Evolutionary conservation across 805 yeast species (phyloP).

Genomic region (Jamesozyma hellenica): DNA sequence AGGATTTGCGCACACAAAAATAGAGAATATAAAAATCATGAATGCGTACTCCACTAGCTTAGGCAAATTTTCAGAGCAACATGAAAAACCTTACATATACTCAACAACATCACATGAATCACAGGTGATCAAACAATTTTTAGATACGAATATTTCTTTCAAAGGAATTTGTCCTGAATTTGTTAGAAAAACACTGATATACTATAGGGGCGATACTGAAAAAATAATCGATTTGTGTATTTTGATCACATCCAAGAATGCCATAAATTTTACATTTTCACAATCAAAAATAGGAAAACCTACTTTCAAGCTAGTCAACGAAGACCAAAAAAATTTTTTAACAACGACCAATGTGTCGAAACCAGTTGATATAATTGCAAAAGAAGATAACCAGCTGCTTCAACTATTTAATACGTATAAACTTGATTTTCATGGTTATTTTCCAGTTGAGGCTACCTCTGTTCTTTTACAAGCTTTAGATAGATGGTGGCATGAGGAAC

Average conservation of each 20-base stretch:
- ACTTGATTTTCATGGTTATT: constrained; percentile 51
- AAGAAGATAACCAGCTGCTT: not conserved
- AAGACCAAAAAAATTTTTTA: too few species aligned
- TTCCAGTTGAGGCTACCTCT: constrained; percentile 38
- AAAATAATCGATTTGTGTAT: constrained; percentile 1
- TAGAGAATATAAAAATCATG: too few species aligned
- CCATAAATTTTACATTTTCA: not conserved
- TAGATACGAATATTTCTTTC: constrained; percentile 30
- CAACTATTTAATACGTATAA: constrained; percentile 12
- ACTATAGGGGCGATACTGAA: constrained; percentile 36
- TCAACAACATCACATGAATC: constrained; percentile 17
- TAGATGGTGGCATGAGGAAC: constrained; percentile 59
- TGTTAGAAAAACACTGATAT: constrained; percentile 31
- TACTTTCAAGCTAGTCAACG: too few species aligned
- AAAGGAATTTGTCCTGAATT: constrained; percentile 33
- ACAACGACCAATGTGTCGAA: not conserved
- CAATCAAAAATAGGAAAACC: too few species aligned
- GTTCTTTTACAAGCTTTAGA: constrained; percentile 31
- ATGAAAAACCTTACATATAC: constrained; percentile 3
- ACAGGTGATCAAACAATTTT: constrained; percentile 28
- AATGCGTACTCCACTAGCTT: too few species aligned
- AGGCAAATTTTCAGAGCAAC: too few species aligned
- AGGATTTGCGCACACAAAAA: constrained; percentile 12
- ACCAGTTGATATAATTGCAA: not conserved
- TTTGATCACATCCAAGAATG: constrained; percentile 1